Evolutionary conservation across 495 filamentous ascomycete genomes (phyloP), one percentile per base, ranked within the genome.

Genomic region (Beverwykella pulmonaria): DNA sequence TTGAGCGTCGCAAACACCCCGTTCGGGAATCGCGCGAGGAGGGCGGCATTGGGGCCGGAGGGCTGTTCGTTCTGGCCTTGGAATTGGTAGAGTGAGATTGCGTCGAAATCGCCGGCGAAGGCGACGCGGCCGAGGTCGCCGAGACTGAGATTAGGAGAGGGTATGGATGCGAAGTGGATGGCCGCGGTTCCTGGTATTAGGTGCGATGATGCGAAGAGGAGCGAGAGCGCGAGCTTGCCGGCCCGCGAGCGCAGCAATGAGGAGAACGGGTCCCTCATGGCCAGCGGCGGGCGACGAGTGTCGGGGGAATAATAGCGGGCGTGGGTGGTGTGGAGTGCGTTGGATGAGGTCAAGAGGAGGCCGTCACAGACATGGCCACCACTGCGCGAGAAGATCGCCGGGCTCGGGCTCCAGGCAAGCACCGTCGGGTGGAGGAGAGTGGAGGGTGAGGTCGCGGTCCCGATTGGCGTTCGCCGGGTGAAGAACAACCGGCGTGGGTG

Each of bases 81-180:
- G 75, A 89, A 98, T 73, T 90, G 81, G 80, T 93, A 98, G 19
- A 98, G 81, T 30, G 95, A 96, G 55, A 97, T 90, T 39, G 91
- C 88, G 73, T 89, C 84, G 75, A 98, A 99, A 77, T 98, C 88
- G 64, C 94, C 94, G 12, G 87, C 91, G 58, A 98, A 82, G 41
- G 90, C 92, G 57, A 98, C 87, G 65, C 88, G 86, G 59, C 95
- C 94, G 53, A 98, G 82, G 59, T 87, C 75, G n/a, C 81, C 82
- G 46, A 97, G 84, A 74, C 97, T 89, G 76, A 99, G 82, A 64
- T 93, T 87, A 53, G 92, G 86, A 41, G 88, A 78, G 1, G 92
- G 86, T 36, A 90, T 82, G 0, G 90, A 77, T 44, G 82, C 85
- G 75, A 93, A 92, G 30, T 81, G 84, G 72, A 95, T 79, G 17